Evolutionary conservation across 1,284 basidiomycete species (phyloP), one percentile per base, ranked within the genome.

Genomic region (Abortiporus biennis): DNA sequence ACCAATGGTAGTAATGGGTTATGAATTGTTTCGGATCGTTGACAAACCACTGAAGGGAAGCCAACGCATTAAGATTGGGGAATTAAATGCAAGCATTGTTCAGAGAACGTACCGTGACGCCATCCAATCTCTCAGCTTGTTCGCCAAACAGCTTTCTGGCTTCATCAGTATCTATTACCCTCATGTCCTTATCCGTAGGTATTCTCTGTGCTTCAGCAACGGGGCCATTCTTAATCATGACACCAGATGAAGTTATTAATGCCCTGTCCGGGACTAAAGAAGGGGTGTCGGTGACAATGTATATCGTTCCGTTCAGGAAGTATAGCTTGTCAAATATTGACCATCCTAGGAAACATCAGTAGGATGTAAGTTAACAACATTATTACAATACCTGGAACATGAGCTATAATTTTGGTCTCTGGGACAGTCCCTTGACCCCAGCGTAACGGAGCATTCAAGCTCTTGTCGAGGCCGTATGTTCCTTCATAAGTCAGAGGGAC

Each of bases 11-110:
- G 54, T 87, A 87, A 57, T 89, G 85, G 0, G 78, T 80, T 47
- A 90, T 73, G 60, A 78, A 93, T 71, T 93, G 90, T 19, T 78
- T 74, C 3, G 85, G 80, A 52, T 94, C 91, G 52, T 92, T 92
- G 25, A 83, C 70, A 9, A 92, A 65, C 64, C 81, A 85, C 80
- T 88, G 47, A 5, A 33, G 20, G 22, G 21, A 21, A 23, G 16
- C 1, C 45, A 9, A 47, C 44, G 16, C 20, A 54, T 40, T 29
- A 25, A 3, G 15, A 24, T 19, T 6, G 11, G 42, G n/a, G 25
- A 20, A 17, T 11, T 6, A 21, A 22, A 21, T 16, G 12, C 21
- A 5, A 38, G 27, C 5, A 15, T 8, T n/a, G n/a, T n/a, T n/a
- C n/a, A n/a, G n/a, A n/a, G n/a, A n/a, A 66, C 77, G 50, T 50